A percentile compares a stretch with the other conserved stretches of the same genome.
phyloP scores from a whole-genome alignment of 2,329 filamentous ascomycete species.

The Exophiala alcalophila region DNA sequence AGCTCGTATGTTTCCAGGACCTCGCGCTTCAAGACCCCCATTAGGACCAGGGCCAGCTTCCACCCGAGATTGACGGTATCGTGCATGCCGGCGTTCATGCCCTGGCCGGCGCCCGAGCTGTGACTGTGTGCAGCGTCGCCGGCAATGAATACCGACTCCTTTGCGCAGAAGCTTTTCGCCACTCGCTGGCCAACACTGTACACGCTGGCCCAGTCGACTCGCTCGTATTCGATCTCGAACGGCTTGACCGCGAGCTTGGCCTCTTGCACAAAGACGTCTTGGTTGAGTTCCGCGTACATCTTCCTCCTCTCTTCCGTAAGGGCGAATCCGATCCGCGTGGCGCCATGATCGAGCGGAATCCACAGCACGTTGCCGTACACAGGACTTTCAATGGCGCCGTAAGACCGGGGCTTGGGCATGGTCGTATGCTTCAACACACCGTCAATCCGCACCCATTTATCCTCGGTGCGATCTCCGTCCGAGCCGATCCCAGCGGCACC shows the following conservation, averaged over 20 bases:
- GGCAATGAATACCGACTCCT: conserved; percentile 26
- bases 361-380: conserved; percentile 57
- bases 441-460: conserved; percentile 56
- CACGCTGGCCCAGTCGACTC: conserved; percentile 46
- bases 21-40: conserved; percentile 26
- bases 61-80: conserved; percentile 30
- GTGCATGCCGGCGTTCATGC: conserved; percentile 31
- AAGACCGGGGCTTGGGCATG: conserved; percentile 48
- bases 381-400: conserved; percentile 51
- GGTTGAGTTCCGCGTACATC: conserved; percentile 37
- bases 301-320: conserved; percentile 45
- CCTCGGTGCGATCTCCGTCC: conserved; percentile 49
- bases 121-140: conserved; percentile 28
- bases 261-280: conserved; percentile 40
- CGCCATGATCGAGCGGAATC: conserved; percentile 53
- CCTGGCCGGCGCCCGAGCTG: conserved; percentile 29
- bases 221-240: conserved; percentile 40
- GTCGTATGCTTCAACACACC: conserved; percentile 48
- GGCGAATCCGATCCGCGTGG: conserved; percentile 54
- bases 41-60: conserved; percentile 29
- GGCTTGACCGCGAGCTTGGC: conserved; percentile 41
- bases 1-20: conserved; percentile 33
- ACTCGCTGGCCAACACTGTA: conserved; percentile 46
- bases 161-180: conserved; percentile 25
- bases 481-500: conserved; percentile 48